Percentiles rank a stretch among this genome's conserved stretches.
phyloP scores from a whole-genome alignment of 176 grass and related monocot genomes.

The Puccinellia tenuiflora region DNA sequence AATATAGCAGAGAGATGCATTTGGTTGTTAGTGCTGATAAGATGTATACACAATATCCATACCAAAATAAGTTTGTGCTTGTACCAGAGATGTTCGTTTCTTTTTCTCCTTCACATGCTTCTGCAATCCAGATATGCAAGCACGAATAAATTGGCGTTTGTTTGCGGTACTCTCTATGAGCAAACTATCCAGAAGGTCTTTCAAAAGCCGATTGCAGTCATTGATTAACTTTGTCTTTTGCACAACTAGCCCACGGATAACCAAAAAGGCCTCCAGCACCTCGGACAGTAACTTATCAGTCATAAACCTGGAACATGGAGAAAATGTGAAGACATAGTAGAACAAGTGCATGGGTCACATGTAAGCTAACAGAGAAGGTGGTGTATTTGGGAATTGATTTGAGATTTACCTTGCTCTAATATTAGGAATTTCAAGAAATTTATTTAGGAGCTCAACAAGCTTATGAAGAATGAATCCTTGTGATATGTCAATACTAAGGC shows the following conservation, averaged over 20 bases:
- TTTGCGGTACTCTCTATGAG: conserved; percentile 84
- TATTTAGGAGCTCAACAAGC: conserved; percentile 89
- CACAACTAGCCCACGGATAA: conserved; percentile 88
- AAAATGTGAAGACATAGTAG: neutral
- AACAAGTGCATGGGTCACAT: neutral
- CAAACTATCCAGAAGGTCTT: conserved; percentile 90
- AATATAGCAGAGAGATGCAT: conserved; percentile 8
- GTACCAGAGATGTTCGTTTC: conserved; percentile 83
- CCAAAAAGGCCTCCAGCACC: conserved; percentile 77
- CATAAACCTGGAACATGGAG: conserved; percentile 68
- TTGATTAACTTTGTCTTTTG: conserved; percentile 98
- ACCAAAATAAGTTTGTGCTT: neutral
- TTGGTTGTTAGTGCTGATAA: conserved; percentile 7
- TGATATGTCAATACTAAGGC: conserved; percentile 85
- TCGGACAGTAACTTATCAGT: conserved; percentile 75
- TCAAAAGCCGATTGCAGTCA: conserved; percentile 87
- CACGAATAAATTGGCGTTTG: conserved; percentile 90
- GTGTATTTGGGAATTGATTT: neutral
- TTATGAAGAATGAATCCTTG: conserved; percentile 97
- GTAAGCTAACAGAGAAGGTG: neutral
- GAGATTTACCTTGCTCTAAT: conserved; percentile 76
- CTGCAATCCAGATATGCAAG: conserved; percentile 91
- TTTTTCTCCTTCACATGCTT: conserved; percentile 81
- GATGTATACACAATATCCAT: conserved; percentile 14
- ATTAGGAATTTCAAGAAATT: conserved; percentile 95